Base-by-base conservation (phyloP, 139 green algal species). In the Zygnema cylindricum region DNA sequence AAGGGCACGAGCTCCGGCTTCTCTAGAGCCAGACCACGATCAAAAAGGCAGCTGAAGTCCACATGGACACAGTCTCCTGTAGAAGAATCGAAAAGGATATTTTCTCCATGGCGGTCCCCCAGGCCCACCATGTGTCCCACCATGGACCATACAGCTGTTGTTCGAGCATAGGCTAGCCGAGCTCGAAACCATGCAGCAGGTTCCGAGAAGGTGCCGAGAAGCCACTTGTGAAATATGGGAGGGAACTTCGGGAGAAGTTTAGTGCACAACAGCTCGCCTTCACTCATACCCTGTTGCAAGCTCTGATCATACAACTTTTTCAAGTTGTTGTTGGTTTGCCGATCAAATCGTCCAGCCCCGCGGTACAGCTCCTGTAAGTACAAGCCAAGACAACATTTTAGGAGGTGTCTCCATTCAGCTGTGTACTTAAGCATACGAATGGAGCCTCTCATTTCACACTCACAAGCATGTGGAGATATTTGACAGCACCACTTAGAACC, bases 1-100 rank as follows among this genome's bases (percentile, higher is more conserved):
- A 99, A 99, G 1, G 97, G 97, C 71, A 99, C 97, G 91, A 98
- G 93, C 93, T 99, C 97, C 0, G 97, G 97, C 21, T 95, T 94
- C 76, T 94, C 93, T 36, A 97, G 90, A 32, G 92, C 93, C 39
- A 98, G 91, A 0, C 93, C 95, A 91, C 94, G 93, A 85, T 92
- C 89, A 41, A 91, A 93, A 43, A 93, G 89, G n/a, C 84, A 98
- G 32, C 94, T 94, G 92, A 99, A 99, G 93, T 99, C 97, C 0
- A 99, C 94, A 76, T 98, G 96, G 57, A 98, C 93, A 2, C 89
- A 89, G 82, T 88, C 82, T 43, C 89, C 89, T 23, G 43, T 88
- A 21, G 63, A 43, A 1, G 1, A 93, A 93, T 99, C 97, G 88
- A 99, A 98, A 92, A 99, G 94, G 21, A 99, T 94, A 94, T 99